Base-by-base conservation (phyloP, 139 green algal species). In the Volvox africanus region DNA sequence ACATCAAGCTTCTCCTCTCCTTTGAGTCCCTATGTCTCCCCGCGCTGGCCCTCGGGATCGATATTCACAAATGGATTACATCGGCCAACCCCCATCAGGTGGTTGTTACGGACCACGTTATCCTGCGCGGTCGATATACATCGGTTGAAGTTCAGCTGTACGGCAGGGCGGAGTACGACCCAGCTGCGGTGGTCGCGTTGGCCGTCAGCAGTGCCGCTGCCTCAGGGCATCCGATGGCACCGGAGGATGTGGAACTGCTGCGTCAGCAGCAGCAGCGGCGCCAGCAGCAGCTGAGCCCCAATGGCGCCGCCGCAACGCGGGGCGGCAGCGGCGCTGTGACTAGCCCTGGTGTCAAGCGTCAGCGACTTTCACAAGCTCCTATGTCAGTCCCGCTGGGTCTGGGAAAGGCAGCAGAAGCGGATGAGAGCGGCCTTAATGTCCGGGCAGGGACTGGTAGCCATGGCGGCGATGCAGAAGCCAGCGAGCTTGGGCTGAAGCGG, bases 71-170 rank as follows among this genome's bases (percentile, higher is more conserved):
- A 55, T 55, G 44, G 44, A 55, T 55, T 14, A 55, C 44, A 55
- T 55, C 44, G 44, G 44, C 44, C n/a, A n/a, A n/a, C n/a, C n/a
- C 5, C 30, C 61, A 62, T 20, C 71, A 90, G 86, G 19, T 61
- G 3, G 75, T 90, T 16, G 86, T 90, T 20, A 85, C 86, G 1
- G 86, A 90, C 86, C 86, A 90, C 75, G 86, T 90, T 24, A 85
- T 90, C 32, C 73, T 90, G 55, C 86, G 86, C n/a, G 86, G 86
- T 18, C 86, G 86, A 13, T 90, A 90, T 50, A 84, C 75, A 14
- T 55, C 86, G 0, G 68, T 84, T 0, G 61, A 85, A 14, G 86
- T 90, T 1, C 73, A 77, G 30, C 33, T 90, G 50, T 90, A 85
- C 86, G 86, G 86, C 73, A 76, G 86, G 32, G 32, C 75, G 3